Percentiles rank a stretch among this genome's conserved stretches.
Evolutionary conservation across 75 land plant species (phyloP).

Genomic region (Adiantum capillusveneris): DNA sequence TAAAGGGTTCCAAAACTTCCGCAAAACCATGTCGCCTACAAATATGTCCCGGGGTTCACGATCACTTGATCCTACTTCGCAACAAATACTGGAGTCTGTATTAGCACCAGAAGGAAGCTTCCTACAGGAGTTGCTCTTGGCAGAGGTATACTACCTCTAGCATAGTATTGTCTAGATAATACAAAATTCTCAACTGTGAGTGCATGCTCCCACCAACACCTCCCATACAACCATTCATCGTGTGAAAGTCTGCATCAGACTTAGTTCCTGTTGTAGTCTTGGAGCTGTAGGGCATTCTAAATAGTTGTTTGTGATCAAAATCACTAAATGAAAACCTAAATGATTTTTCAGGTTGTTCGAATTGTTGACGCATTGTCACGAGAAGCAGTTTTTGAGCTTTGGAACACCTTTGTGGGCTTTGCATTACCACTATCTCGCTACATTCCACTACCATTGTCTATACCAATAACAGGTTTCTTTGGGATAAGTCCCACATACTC

Average conservation of each 20-base stretch:
- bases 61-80: constrained; percentile 17
- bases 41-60: neutral
- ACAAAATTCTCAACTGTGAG: too few species aligned
- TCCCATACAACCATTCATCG: too few species aligned
- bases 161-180: too few species aligned
- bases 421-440: constrained; percentile 10
- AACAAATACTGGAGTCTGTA: constrained; percentile 18
- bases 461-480: constrained; percentile 14
- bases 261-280: neutral
- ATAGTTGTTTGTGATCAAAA: neutral
- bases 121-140: constrained; percentile 27
- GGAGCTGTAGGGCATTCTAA: neutral
- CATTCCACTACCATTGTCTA: constrained; percentile 15
- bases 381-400: constrained; percentile 25
- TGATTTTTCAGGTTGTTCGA: constrained; percentile 28
- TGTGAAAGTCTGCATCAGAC: too few species aligned
- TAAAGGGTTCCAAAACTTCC: constrained; percentile 27
- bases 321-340: neutral
- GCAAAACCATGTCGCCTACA: constrained; percentile 13
- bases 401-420: constrained; percentile 17
- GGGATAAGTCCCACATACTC: constrained; percentile 10
- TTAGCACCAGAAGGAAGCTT: constrained; percentile 37
- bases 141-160: constrained; percentile 15
- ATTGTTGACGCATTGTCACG: constrained; percentile 38
- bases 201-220: too few species aligned